Percentiles rank a stretch among this genome's conserved stretches.
phyloP scores from a whole-genome alignment of 345 rosid genomes.

The Heritiera fomes region DNA sequence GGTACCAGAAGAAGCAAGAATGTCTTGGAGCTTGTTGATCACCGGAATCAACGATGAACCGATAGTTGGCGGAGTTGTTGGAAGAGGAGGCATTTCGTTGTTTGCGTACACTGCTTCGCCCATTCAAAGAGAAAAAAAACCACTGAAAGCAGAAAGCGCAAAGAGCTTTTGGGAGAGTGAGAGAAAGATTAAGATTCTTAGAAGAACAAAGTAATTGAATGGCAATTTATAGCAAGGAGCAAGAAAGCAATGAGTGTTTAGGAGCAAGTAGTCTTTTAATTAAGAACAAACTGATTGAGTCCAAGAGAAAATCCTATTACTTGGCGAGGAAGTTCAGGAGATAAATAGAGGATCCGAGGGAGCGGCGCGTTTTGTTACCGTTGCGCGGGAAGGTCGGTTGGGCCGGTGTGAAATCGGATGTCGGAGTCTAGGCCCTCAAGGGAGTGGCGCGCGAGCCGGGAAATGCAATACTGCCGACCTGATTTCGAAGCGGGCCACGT shows the following conservation, averaged over 20 bases:
- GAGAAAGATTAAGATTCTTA: neutral
- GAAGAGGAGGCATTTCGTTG: neutral
- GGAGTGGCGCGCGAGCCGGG: too few species aligned
- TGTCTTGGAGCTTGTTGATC: conserved; percentile 40
- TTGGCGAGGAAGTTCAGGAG: neutral
- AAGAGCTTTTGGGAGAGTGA: neutral
- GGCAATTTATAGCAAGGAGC: neutral
- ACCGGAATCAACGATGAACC: conserved; percentile 44
- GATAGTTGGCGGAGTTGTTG: neutral
- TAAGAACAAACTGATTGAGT: neutral
- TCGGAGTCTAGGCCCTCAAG: neutral
- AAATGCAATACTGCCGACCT: too few species aligned
- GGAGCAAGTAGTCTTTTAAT: too few species aligned
- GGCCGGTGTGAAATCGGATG: neutral
- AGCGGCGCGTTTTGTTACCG: neutral
- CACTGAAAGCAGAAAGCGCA: neutral
- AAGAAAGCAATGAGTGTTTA: neutral
- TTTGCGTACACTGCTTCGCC: conserved; percentile 2
- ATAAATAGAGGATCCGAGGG: neutral
- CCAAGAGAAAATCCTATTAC: neutral
- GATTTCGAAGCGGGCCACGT: too few species aligned
- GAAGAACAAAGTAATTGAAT: neutral
- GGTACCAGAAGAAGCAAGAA: conserved; percentile 29
- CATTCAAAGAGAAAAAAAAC: conserved; percentile 15
- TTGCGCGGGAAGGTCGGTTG: neutral